Base-by-base conservation (phyloP, 345 rosid species). In the Salix brachista region DNA sequence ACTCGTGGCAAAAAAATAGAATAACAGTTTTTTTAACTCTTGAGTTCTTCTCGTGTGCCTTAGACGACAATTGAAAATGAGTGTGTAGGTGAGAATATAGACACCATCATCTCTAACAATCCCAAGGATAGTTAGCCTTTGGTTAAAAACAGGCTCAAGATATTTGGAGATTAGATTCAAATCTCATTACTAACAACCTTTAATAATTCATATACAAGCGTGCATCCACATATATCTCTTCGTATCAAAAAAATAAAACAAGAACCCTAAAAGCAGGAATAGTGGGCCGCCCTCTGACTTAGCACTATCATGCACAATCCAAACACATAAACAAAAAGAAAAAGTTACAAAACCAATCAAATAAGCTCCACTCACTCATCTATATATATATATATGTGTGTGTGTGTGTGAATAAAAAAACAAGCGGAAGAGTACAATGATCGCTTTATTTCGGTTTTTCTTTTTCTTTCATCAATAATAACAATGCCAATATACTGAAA, bases 241-340 rank as follows among this genome's bases (percentile, higher is more conserved):
- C 26, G 4, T 58, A 19, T 18, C 14, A 23, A 58, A 42, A 6
- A 16, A 74, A 71, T 28, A 34, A 34, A 65, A 41, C 65, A 79
- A 71, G 80, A 83, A 76, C 86, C 83, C 87, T 77, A 70, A 82
- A 85, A 82, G 84, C 77, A 81, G 71, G 86, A 72, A 68, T 36
- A 72, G 80, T 78, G 84, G 87, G 84, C 85, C 79, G 75, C 60
- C 78, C 70, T 81, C 81, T 78, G 84, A 83, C 86, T 77, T 84
- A 23, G 87, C 87, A 87, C 84, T 76, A 78, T 41, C 44, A 41
- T 41, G 60, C 84, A 44, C 77, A 76, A 52, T 75, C 60, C 50
- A 75, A 67, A 65, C 28, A 75, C 37, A 75, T 72, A 77, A 79
- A 81, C 79, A 80, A 78, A 34, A 82, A 28, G 69, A 58, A 79